Base-by-base conservation (phyloP, 495 filamentous ascomycete genomes). In the Annulohypoxylon maeteangense region DNA sequence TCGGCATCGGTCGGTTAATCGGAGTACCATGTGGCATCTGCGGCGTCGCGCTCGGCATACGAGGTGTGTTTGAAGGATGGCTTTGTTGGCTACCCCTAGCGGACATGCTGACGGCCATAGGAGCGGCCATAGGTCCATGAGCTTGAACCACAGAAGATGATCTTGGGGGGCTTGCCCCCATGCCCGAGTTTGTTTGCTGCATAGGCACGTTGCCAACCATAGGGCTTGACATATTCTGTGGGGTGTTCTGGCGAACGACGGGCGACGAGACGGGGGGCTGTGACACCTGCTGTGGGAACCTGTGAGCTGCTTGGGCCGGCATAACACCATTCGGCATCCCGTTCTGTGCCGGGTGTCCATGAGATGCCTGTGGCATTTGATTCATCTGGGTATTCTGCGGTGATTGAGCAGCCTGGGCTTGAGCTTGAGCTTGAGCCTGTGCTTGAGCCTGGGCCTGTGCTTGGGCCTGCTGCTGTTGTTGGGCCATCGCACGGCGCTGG, bases 31-130 rank as follows among this genome's bases (percentile, higher is more conserved):
- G 90, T 16, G 84, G 79, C 84, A 95, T 90, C 63, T 90, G 91
- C 12, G 94, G 94, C 0, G 93, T 96, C 18, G 89, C 87, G 62
- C 90, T 91, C 8, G 87, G 85, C 84, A 96, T 90, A 66, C 92
- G 89, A 4, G 94, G 94, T 5, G 94, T 98, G 11, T 90, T 90
- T 36, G 92, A 90, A 2, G 84, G 83, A 60, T 90, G 87, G 65
- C 91, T 89, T 76, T 94, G 93, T 72, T 96, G 93, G 75, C 93
- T 97, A 62, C 87, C 83, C 36, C 92, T 90, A 22, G 90, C 84
- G 8, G 85, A 90, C 93, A 96, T 97, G 47, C 83, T 87, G 62
- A 89, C 84, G 12, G 88, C 82, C 83, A 90, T 89, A 22, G 90
- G 85, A 0, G 77, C 86, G 1, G 82, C 80, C 78, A 88, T 90